Percentiles rank a stretch among this genome's conserved stretches.
phyloP scores from a whole-genome alignment of 2,329 filamentous ascomycete genomes.

The Aaosphaeria pasadenensis region DNA sequence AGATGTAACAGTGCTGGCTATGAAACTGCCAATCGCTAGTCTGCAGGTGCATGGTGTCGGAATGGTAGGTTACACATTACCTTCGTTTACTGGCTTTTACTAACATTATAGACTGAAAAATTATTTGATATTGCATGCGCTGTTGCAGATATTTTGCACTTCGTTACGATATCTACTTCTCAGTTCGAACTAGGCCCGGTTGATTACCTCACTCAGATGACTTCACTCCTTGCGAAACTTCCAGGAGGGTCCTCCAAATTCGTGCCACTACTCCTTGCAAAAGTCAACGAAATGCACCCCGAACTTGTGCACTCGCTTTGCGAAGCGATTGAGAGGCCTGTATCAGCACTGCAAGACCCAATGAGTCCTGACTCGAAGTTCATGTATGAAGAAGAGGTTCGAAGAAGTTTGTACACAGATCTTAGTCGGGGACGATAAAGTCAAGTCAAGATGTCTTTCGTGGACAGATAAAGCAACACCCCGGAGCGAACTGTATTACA shows the following conservation, averaged over 20 bases:
- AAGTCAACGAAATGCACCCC: conserved; percentile 22
- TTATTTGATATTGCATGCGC: conserved; percentile 30
- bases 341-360: conserved; percentile 8
- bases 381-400: conserved; percentile 24
- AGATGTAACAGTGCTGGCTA: conserved; percentile 51
- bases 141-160: conserved; percentile 23
- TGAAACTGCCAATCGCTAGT: conserved; percentile 18
- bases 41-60: conserved; percentile 26
- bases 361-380: conserved; percentile 22
- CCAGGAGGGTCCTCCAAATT: conserved; percentile 22
- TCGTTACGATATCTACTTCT: conserved; percentile 10
- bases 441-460: too few relatives aligned
- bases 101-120: conserved; percentile 21
- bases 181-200: conserved; percentile 13
- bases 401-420: conserved; percentile 15
- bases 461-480: too few relatives aligned
- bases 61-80: conserved; percentile 14
- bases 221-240: conserved; percentile 16
- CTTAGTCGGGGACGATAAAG: conserved; percentile 11
- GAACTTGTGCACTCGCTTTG: conserved; percentile 15
- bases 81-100: background rate
- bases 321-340: conserved; percentile 10
- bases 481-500: too few relatives aligned
- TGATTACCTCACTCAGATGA: conserved; percentile 17
- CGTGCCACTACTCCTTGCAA: conserved; percentile 21